A percentile compares a stretch with the other conserved stretches of the same genome.
Evolutionary conservation across 495 filamentous ascomycete genomes (phyloP).

Genomic region (Neurospora sp.): DNA sequence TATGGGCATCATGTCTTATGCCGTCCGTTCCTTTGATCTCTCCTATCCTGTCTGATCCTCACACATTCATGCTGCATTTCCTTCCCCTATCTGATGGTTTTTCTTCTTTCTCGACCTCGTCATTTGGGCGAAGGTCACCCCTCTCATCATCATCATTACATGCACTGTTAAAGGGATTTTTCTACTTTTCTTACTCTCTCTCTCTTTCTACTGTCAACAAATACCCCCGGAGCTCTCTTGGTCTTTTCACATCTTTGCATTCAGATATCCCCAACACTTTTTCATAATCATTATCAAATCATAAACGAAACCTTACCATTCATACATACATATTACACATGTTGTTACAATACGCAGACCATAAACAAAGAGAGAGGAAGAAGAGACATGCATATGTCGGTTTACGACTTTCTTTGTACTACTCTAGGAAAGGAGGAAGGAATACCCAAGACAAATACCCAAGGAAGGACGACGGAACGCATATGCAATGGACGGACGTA

Average conservation of each 20-base stretch:
- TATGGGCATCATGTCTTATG: neutral
- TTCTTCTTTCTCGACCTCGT: neutral
- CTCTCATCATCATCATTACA: neutral
- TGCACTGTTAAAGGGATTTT: neutral
- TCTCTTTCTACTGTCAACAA: neutral
- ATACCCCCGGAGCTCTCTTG: neutral
- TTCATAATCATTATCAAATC: neutral
- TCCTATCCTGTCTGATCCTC: neutral
- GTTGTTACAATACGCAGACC: neutral
- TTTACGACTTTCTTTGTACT: neutral
- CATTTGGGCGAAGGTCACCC: neutral
- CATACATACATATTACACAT: neutral
- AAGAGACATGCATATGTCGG: neutral
- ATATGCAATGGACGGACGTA: neutral
- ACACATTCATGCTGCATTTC: neutral
- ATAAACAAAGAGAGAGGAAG: neutral
- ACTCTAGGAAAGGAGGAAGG: neutral
- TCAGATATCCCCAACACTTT: neutral
- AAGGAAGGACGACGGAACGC: neutral
- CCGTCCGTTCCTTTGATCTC: neutral
- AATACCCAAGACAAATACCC: neutral
- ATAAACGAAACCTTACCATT: neutral
- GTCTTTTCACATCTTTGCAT: neutral
- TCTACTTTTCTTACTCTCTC: neutral
- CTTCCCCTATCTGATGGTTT: neutral